Conservation (phyloP, 108 stramenopile species). For the Nannochloropsis gaditana region DNA sequence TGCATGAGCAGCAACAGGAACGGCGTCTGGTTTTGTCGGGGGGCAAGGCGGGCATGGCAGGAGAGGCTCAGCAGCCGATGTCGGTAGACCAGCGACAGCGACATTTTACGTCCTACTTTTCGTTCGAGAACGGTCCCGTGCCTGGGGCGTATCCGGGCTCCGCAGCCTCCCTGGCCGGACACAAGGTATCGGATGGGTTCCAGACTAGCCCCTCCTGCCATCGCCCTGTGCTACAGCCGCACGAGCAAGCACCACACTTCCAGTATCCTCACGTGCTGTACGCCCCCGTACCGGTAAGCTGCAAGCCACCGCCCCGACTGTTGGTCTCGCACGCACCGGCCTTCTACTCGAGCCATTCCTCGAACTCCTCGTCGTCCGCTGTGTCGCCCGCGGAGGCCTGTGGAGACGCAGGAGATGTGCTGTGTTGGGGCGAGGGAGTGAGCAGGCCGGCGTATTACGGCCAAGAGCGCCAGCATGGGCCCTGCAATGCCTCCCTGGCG, state of each 20-base stretch:
- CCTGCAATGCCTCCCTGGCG: too few species aligned
- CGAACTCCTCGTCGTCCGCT: background rate
- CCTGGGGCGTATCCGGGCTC: background rate
- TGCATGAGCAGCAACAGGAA: slow-evolving; percentile 9
- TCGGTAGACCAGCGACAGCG: background rate
- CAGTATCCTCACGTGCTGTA: background rate
- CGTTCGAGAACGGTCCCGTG: background rate
- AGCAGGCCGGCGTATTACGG: background rate
- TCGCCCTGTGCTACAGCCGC: background rate
- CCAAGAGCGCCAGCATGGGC: too few species aligned
- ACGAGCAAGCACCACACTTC: background rate
- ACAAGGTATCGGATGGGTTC: background rate
- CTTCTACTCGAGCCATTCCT: background rate
- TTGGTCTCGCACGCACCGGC: background rate
- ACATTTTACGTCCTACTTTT: slow-evolving; percentile 11
- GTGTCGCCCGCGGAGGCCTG: background rate
- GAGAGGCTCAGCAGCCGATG: background rate
- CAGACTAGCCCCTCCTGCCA: background rate
- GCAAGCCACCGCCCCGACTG: background rate
- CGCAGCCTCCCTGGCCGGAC: background rate
- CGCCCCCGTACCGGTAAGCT: background rate
- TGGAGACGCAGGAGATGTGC: background rate
- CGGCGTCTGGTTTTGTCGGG: slow-evolving; percentile 18
- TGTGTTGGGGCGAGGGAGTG: background rate
- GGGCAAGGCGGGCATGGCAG: background rate